These are phyloP conservation scores for Alternaria infectoria DNA, from an alignment of 2,329 filamentous ascomycete species.

Conservation along the genomic window DNA sequence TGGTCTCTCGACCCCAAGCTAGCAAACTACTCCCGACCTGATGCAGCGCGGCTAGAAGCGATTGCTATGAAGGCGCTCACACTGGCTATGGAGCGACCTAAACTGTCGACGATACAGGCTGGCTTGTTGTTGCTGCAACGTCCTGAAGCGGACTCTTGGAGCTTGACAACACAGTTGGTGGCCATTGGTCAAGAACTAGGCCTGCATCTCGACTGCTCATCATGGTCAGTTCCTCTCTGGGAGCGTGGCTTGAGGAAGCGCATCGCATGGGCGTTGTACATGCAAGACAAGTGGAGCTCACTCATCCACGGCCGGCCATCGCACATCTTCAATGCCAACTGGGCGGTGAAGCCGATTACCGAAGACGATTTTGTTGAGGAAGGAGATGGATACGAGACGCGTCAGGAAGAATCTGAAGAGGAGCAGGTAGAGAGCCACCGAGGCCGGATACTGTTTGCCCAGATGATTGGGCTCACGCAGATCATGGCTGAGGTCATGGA, in stretches of 20 bases:
- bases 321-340: slow-evolving; percentile 73
- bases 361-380: slow-evolving; percentile 75
- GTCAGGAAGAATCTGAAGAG: slow-evolving; percentile 57
- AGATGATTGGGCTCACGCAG: slow-evolving; percentile 76
- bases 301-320: slow-evolving; percentile 85
- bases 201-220: slow-evolving; percentile 83
- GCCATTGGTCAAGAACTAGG: slow-evolving; percentile 87
- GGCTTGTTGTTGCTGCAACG: slow-evolving; percentile 76
- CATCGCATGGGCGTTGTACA: slow-evolving; percentile 88
- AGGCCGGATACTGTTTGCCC: slow-evolving; percentile 73
- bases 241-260: slow-evolving; percentile 84
- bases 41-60: slow-evolving; percentile 75
- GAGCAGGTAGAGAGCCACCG: slow-evolving; percentile 67
- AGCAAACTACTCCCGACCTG: slow-evolving; percentile 68
- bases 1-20: slow-evolving; percentile 77
- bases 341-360: slow-evolving; percentile 74
- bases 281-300: slow-evolving; percentile 93
- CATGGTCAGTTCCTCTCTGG: slow-evolving; percentile 88
- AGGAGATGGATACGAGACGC: slow-evolving; percentile 59
- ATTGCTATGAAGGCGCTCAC: slow-evolving; percentile 75
- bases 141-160: slow-evolving; percentile 80
- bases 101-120: slow-evolving; percentile 80
- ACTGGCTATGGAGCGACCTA: slow-evolving; percentile 80
- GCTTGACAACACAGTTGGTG: slow-evolving; percentile 84
- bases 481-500: slow-evolving; percentile 82